Evolutionary conservation across 768 basidiomycete species (phyloP).

Genomic region (Crassisporium funariophilum): DNA sequence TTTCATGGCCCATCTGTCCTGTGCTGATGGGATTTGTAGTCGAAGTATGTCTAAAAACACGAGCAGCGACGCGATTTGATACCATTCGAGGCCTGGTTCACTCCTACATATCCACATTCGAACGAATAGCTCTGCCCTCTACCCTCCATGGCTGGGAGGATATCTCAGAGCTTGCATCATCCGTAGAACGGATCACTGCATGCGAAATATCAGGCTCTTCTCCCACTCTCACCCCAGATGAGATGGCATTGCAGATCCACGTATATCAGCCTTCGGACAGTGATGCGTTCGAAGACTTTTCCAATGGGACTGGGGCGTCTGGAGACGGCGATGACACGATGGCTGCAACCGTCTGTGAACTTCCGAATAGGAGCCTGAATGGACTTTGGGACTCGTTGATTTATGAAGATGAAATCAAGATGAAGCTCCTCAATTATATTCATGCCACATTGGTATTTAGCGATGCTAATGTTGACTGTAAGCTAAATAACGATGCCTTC

Average conservation of each 20-base stretch:
- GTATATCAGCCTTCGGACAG: conserved; percentile 81
- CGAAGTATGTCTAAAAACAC: conserved; percentile 76
- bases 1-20: too few relatives aligned
- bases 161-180: conserved; percentile 64
- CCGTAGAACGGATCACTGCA: conserved; percentile 76
- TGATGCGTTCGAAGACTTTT: conserved; percentile 75
- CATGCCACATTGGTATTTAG: conserved; percentile 93
- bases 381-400: conserved; percentile 94
- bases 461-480: conserved; percentile 84
- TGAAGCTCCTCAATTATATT: conserved; percentile 89
- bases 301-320: conserved; percentile 50
- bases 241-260: conserved; percentile 76
- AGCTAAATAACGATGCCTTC: conserved; percentile 27
- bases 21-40: conserved; percentile 47
- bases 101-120: conserved; percentile 56
- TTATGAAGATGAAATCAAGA: conserved; percentile 82
- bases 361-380: conserved; percentile 83
- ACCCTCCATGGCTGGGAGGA: conserved; percentile 80
- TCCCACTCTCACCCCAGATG: conserved; percentile 51
- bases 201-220: conserved; percentile 71
- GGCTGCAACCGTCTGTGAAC: conserved; percentile 87
- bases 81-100: conserved; percentile 67
- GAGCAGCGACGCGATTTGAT: conserved; percentile 75
- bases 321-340: conserved; percentile 77
- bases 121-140: conserved; percentile 70